Conservation (phyloP, 441 rosid species). For the Erysimum pusillum region DNA sequence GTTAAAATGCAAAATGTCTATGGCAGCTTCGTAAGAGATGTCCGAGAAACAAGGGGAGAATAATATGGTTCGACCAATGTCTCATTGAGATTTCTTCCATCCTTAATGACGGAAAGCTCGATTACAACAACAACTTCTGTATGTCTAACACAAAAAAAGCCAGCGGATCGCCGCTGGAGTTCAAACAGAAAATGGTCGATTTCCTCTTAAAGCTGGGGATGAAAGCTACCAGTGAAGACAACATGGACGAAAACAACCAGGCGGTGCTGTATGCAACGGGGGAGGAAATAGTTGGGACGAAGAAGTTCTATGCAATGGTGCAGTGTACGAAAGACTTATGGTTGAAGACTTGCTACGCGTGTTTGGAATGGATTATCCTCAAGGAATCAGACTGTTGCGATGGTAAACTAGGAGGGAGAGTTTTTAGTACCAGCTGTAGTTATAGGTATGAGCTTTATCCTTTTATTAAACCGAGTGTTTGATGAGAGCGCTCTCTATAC, state of each 20-base stretch:
- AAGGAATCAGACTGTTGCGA: background rate
- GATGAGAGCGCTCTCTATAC: background rate
- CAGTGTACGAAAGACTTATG: slow-evolving; percentile 58
- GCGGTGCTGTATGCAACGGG: slow-evolving; percentile 43
- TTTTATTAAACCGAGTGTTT: slow-evolving; percentile 2
- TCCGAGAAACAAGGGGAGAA: slow-evolving; percentile 54
- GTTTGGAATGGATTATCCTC: background rate
- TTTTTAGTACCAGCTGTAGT: slow-evolving; percentile 56
- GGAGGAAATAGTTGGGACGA: slow-evolving; percentile 38
- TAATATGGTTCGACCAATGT: slow-evolving; percentile 76
- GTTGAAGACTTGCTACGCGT: slow-evolving; percentile 1
- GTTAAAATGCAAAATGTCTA: background rate
- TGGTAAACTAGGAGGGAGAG: slow-evolving; percentile 53
- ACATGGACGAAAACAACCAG: background rate
- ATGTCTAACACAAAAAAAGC: slow-evolving; percentile 52
- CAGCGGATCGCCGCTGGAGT: slow-evolving; percentile 34
- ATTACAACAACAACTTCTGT: slow-evolving; percentile 53
- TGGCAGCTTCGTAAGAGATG: slow-evolving; percentile 50
- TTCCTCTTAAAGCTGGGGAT: background rate
- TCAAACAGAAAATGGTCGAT: slow-evolving; percentile 44
- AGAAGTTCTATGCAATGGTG: slow-evolving; percentile 56
- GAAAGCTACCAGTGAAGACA: slow-evolving; percentile 19
- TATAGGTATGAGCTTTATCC: slow-evolving; percentile 58
- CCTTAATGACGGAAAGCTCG: slow-evolving; percentile 54
- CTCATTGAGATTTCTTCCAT: slow-evolving; percentile 55